phyloP scores from a whole-genome alignment of 1,284 basidiomycete species.

The Tylopilus sp. region DNA sequence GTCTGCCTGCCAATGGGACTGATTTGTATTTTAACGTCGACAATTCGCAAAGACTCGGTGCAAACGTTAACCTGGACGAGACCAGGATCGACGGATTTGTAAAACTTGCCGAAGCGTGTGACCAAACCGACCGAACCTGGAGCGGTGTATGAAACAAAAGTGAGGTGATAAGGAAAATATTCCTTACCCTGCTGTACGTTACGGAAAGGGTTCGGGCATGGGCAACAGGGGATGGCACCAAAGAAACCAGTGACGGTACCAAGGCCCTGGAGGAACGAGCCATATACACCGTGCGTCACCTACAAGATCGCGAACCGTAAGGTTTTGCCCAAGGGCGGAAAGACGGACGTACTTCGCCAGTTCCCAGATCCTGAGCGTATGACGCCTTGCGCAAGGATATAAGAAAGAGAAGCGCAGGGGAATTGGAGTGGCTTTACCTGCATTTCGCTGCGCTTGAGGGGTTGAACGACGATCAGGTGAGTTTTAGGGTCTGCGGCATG shows the following conservation, averaged over 20 bases:
- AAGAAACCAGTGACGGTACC: slow-evolving; percentile 55
- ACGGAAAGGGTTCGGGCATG: slow-evolving; percentile 72
- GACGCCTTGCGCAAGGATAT: slow-evolving; percentile 53
- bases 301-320: slow-evolving; percentile 20
- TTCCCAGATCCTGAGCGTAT: slow-evolving; percentile 84
- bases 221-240: slow-evolving; percentile 87
- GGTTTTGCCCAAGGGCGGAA: not conserved
- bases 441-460: slow-evolving; percentile 79
- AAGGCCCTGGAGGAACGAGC: slow-evolving; percentile 68
- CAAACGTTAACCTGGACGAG: slow-evolving; percentile 90
- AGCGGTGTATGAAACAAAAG: slow-evolving; percentile 8
- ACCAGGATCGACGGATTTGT: slow-evolving; percentile 91
- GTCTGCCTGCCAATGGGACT: slow-evolving; percentile 80
- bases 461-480: slow-evolving; percentile 68
- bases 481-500: slow-evolving; percentile 30
- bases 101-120: slow-evolving; percentile 89
- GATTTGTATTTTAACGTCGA: slow-evolving; percentile 94
- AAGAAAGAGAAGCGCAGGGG: not conserved
- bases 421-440: slow-evolving; percentile 47
- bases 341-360: slow-evolving; percentile 43
- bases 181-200: slow-evolving; percentile 70
- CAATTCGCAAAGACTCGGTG: slow-evolving; percentile 76
- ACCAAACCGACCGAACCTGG: slow-evolving; percentile 82
- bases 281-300: slow-evolving; percentile 83
- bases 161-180: slow-evolving; percentile 4